Conservation (phyloP, 495 filamentous ascomycete species). For the Aspergillus funiculosus region DNA sequence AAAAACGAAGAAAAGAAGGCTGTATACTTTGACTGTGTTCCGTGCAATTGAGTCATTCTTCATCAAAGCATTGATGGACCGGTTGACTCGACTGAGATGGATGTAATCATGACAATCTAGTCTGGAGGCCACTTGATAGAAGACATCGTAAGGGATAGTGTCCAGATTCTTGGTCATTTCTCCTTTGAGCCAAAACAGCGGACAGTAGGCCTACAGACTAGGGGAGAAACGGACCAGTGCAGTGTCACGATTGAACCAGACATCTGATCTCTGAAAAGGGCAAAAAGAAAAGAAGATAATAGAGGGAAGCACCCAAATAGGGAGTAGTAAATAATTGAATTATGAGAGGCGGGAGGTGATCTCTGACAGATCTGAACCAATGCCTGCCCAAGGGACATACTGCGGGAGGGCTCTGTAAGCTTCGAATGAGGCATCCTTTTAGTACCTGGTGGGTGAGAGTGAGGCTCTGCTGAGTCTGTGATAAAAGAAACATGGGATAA, state of each 20-base stretch:
- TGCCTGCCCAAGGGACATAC: too few species aligned
- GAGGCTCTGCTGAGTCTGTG: too few species aligned
- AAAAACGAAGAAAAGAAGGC: not conserved
- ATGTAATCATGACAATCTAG: conserved; percentile 41
- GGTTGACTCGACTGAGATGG: conserved; percentile 46
- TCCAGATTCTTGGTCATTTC: conserved; percentile 27
- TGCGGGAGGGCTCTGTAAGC: too few species aligned
- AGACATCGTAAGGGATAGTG: conserved; percentile 57
- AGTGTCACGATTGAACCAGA: conserved; percentile 2
- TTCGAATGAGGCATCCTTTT: too few species aligned
- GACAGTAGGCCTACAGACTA: conserved; percentile 7
- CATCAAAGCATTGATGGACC: conserved; percentile 47
- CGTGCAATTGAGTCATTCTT: conserved; percentile 58
- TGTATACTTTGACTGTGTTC: conserved; percentile 51
- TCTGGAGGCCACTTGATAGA: conserved; percentile 48
- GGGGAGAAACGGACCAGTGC: conserved; percentile 1
- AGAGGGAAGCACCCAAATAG: not conserved
- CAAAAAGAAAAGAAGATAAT: not conserved
- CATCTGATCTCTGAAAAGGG: conserved; percentile 1
- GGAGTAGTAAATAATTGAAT: not conserved
- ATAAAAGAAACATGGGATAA: too few species aligned
- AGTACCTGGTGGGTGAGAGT: too few species aligned
- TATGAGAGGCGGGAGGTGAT: not conserved
- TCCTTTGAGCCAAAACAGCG: conserved; percentile 12
- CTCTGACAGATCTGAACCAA: too few species aligned